Conservation (phyloP, 2,329 filamentous ascomycete species). For the Microcyclospora tardicrescens region DNA sequence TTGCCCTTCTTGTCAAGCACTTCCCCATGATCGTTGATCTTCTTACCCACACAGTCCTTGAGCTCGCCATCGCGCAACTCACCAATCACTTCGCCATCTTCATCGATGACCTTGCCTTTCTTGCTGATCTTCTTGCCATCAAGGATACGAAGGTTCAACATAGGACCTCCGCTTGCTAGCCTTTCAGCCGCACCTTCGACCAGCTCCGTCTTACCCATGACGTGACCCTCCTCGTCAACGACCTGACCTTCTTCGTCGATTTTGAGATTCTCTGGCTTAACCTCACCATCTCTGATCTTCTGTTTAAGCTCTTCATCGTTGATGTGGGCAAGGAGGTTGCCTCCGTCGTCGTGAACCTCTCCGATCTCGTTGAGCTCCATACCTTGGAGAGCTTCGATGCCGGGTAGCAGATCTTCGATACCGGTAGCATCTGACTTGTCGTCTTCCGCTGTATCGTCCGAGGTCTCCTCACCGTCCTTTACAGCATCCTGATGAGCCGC, state of each 20-base stretch:
- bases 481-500: constrained; percentile 10
- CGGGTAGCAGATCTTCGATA: constrained; percentile 37
- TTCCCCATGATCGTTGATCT: constrained; percentile 37
- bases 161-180: constrained; percentile 25
- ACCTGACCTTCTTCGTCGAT: constrained; percentile 40
- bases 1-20: constrained; percentile 37
- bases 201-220: constrained; percentile 38
- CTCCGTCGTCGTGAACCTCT: constrained; percentile 36
- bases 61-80: constrained; percentile 34
- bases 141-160: constrained; percentile 32
- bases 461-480: constrained; percentile 13
- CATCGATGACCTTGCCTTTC: constrained; percentile 39
- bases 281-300: constrained; percentile 25
- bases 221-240: constrained; percentile 38
- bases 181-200: constrained; percentile 37
- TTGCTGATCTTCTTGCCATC: constrained; percentile 44
- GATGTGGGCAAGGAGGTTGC: constrained; percentile 37
- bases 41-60: constrained; percentile 33
- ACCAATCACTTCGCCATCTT: constrained; percentile 37
- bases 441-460: constrained; percentile 18
- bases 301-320: constrained; percentile 31
- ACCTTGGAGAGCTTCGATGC: constrained; percentile 39
- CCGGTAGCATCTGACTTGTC: constrained; percentile 20
- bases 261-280: constrained; percentile 35
- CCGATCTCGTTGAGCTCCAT: constrained; percentile 38